These are phyloP conservation scores for Cytospora schulzeri DNA, from an alignment of 2,329 filamentous ascomycete genomes.

Conservation along the genomic window DNA sequence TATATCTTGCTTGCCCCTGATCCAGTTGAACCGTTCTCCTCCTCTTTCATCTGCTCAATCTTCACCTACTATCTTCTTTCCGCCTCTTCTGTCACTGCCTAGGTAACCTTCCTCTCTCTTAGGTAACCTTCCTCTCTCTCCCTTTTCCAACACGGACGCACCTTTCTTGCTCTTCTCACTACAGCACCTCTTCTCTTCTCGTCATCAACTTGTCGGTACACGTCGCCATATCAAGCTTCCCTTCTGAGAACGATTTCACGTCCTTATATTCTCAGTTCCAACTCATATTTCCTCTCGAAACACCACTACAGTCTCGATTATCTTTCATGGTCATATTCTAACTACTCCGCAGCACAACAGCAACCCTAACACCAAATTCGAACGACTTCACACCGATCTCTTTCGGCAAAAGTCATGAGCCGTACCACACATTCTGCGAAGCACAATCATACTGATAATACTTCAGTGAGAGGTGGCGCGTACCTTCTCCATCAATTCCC, in stretches of 20 bases:
- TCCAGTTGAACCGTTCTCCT: neutral
- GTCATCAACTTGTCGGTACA: neutral
- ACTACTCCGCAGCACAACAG: neutral
- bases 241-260: neutral
- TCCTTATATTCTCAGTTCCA: neutral
- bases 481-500: neutral
- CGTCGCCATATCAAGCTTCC: neutral
- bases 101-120: too few species aligned
- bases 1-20: neutral
- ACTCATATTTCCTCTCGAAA: neutral
- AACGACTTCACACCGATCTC: neutral
- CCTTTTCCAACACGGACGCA: too few species aligned
- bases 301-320: neutral
- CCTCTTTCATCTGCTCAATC: neutral
- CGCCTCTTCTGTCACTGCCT: neutral
- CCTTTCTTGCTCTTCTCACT: neutral
- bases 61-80: neutral
- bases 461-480: neutral
- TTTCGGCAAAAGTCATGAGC: constrained; percentile 6
- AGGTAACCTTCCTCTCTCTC: neutral
- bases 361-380: neutral
- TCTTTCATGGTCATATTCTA: neutral
- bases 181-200: neutral
- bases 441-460: constrained; percentile 8
- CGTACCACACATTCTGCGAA: constrained; percentile 10